Evolutionary conservation across 768 basidiomycete genomes (phyloP).

Genomic region (Leucocoprinus birnbaumii): DNA sequence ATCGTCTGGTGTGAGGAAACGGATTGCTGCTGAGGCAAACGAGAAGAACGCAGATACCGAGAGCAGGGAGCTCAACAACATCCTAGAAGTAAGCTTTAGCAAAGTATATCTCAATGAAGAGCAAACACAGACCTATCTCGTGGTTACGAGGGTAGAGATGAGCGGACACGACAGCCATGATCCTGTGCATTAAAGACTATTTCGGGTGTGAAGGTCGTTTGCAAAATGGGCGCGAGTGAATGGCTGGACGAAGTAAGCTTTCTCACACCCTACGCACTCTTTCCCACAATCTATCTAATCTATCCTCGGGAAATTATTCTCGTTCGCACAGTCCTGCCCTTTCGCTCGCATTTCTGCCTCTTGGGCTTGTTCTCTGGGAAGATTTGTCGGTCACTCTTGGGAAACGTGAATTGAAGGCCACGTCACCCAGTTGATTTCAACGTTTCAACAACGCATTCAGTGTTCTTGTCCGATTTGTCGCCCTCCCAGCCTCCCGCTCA

Average conservation of each 20-base stretch:
- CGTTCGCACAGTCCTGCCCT: not conserved
- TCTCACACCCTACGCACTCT: not conserved
- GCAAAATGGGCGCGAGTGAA: slow-evolving; percentile 7
- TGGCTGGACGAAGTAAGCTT: not conserved
- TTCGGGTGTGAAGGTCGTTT: not conserved
- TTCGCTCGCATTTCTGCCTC: not conserved
- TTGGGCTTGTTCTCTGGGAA: too few species aligned
- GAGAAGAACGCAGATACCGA: slow-evolving; percentile 6
- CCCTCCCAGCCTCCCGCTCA: too few species aligned
- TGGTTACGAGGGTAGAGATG: not conserved
- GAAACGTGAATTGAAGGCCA: too few species aligned
- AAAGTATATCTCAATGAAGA: not conserved
- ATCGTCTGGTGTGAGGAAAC: slow-evolving; percentile 4
- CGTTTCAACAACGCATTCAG: too few species aligned
- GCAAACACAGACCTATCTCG: not conserved
- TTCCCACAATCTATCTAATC: slow-evolving; percentile 2
- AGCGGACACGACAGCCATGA: not conserved
- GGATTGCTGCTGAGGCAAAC: slow-evolving; percentile 9
- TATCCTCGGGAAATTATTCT: not conserved
- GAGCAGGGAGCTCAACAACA: slow-evolving; percentile 4
- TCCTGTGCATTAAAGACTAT: not conserved
- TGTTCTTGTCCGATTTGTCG: too few species aligned
- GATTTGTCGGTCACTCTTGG: too few species aligned
- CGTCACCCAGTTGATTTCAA: too few species aligned
- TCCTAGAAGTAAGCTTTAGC: not conserved